Evolutionary conservation across 129 eudicot species (phyloP), one percentile per base, ranked within the genome.

Genomic region (Flaveria trinervia): DNA sequence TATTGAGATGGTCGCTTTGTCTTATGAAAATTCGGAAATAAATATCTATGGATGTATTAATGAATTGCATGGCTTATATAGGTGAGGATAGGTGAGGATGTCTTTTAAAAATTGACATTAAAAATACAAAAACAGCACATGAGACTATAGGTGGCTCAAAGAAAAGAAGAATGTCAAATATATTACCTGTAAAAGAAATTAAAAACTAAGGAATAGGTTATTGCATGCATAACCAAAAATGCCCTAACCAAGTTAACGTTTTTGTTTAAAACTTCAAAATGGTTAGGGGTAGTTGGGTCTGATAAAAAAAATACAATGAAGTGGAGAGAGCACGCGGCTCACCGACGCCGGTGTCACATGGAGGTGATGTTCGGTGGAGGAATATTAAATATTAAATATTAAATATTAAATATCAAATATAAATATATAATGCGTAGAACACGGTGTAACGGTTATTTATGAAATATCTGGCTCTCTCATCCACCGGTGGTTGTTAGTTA

Each of bases 161-260:
- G 45, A 41, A 70, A 20, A 28, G 9, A n/a, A 59, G 77, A 79
- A 79, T 72, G 77, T 79, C 82, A 61, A 79, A 61, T 65, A 48
- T 22, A 60, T 79, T 39, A 79, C 16, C 65, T 79, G 72, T 30
- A 30, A 78, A 52, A 56, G 14, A 55, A 57, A 3, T 55, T 57
- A 17, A 55, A n/a, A n/a, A n/a, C n/a, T n/a, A n/a, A n/a, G n/a
- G n/a, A n/a, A n/a, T 17, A 36, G 16, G 45, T 28, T 73, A 3
- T 33, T 39, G 59, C 17, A 51, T 18, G 14, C 3, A 23, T 76
- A 52, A 76, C 54, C 65, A 15, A 76, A 66, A 75, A 17, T 49
- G 62, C 62, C 71, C 44, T 26, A 26, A 1, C 51, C 28, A 3
- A 18, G n/a, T 65, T 14, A 48, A 75, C 62, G 12, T n/a, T 28